Evolutionary conservation across 2,329 filamentous ascomycete genomes (phyloP).

Genomic region (Xylaria polymorpha): DNA sequence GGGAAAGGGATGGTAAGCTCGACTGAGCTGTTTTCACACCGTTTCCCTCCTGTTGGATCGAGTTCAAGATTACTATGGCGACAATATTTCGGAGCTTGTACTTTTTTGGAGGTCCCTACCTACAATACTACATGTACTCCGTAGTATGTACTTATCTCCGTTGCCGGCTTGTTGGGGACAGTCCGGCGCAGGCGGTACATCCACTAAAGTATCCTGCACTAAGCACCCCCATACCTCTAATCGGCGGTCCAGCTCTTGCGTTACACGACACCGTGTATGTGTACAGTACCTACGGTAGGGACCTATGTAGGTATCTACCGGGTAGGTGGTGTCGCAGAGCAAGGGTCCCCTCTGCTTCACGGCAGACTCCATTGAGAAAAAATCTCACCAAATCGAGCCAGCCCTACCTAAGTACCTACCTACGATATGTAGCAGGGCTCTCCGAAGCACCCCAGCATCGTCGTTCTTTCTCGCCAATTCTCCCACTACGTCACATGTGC

Average conservation of each 20-base stretch:
- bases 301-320: neutral
- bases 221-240: too few relatives aligned
- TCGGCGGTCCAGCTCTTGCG: too few relatives aligned
- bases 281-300: too few relatives aligned
- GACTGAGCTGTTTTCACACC: conserved; percentile 46
- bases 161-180: conserved; percentile 47
- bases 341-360: neutral
- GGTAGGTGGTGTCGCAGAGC: conserved; percentile 22
- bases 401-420: too few relatives aligned
- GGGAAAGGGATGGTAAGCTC: conserved; percentile 42
- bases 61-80: conserved; percentile 24
- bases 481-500: too few relatives aligned
- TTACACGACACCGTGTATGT: too few relatives aligned
- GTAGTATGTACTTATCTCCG: conserved; percentile 32
- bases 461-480: neutral
- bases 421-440: conserved; percentile 5
- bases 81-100: conserved; percentile 42
- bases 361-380: neutral
- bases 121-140: too few relatives aligned
- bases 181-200: conserved; percentile 40
- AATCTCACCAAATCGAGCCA: conserved; percentile 19
- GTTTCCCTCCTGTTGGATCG: conserved; percentile 11
- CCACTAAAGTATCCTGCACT: neutral
- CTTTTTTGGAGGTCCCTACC: conserved; percentile 32
- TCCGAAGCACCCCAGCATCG: conserved; percentile 9